phyloP scores from a whole-genome alignment of 2,329 filamentous ascomycete species.

The Colletotrichum destructivum region DNA sequence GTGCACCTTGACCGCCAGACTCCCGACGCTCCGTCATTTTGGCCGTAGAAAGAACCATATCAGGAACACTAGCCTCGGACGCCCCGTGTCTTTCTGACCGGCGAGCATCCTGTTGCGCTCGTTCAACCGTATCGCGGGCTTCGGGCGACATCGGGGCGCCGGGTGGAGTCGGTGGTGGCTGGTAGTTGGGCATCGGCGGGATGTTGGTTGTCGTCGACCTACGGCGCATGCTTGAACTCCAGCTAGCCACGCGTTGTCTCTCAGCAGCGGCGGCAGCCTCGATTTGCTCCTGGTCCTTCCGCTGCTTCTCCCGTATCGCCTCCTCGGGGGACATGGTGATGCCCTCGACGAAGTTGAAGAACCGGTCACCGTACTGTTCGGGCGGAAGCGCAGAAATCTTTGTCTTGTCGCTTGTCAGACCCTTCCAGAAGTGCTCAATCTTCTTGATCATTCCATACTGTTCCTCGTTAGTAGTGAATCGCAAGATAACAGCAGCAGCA shows the following conservation, averaged over 20 bases:
- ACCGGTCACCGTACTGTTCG: slow-evolving; percentile 91
- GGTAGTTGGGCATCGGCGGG: slow-evolving; percentile 63
- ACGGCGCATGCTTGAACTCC: slow-evolving; percentile 54
- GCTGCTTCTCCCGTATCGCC: slow-evolving; percentile 75
- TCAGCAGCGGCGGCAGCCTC: slow-evolving; percentile 53
- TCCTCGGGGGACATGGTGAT: slow-evolving; percentile 94
- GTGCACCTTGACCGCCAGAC: slow-evolving; percentile 67
- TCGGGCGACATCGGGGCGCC: slow-evolving; percentile 53
- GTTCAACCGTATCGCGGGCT: slow-evolving; percentile 57
- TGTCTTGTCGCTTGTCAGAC: slow-evolving; percentile 83
- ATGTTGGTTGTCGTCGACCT: slow-evolving; percentile 48
- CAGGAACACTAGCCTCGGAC: slow-evolving; percentile 69
- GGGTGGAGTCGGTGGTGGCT: slow-evolving; percentile 60
- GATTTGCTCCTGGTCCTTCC: slow-evolving; percentile 74
- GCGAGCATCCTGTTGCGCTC: slow-evolving; percentile 56
- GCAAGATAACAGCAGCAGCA: not conserved
- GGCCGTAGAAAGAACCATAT: slow-evolving; percentile 68
- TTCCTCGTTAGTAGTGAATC: slow-evolving; percentile 24
- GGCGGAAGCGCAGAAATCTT: slow-evolving; percentile 96
- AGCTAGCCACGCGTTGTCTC: slow-evolving; percentile 55
- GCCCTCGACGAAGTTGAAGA: slow-evolving; percentile 90
- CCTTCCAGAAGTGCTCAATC: slow-evolving; percentile 97
- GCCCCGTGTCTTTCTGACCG: slow-evolving; percentile 52
- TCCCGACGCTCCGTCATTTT: slow-evolving; percentile 63
- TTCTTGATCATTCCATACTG: slow-evolving; percentile 96